Evolutionary conservation across 208 protist genomes (phyloP).

Genomic region (Kentomonas sorsogonicus): DNA sequence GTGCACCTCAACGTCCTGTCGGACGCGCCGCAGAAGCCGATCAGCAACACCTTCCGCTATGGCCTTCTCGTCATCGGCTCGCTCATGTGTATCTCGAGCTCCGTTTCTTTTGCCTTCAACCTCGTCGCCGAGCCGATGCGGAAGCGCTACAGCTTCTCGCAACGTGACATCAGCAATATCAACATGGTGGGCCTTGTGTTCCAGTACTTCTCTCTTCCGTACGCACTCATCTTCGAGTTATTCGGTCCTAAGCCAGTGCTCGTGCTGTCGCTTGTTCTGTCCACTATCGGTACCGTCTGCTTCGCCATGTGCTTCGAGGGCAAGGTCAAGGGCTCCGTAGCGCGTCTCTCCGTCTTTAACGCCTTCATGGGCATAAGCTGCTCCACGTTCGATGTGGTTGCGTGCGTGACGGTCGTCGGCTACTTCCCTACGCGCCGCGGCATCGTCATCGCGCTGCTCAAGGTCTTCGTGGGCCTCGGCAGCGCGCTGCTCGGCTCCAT

Average conservation of each 20-base stretch:
- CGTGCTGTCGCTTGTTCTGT: slow-evolving; percentile 13
- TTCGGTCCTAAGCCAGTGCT: slow-evolving; percentile 26
- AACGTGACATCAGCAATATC: slow-evolving; percentile 35
- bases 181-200: slow-evolving; percentile 18
- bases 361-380: slow-evolving; percentile 16
- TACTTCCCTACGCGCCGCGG: slow-evolving; percentile 38
- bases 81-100: slow-evolving; percentile 25
- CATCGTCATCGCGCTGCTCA: slow-evolving; percentile 31
- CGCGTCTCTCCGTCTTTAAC: slow-evolving; percentile 19
- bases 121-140: slow-evolving; percentile 25
- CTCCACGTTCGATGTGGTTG: slow-evolving; percentile 24
- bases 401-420: slow-evolving; percentile 30
- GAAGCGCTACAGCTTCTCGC: slow-evolving; percentile 25
- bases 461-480: slow-evolving; percentile 39
- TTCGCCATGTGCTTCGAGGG: slow-evolving; percentile 24
- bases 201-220: slow-evolving; percentile 19
- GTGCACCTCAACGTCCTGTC: slow-evolving; percentile 20
- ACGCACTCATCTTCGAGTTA: slow-evolving; percentile 28
- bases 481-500: slow-evolving; percentile 32
- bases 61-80: slow-evolving; percentile 18
- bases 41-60: slow-evolving; percentile 20
- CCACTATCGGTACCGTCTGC: slow-evolving; percentile 13
- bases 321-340: slow-evolving; percentile 18
- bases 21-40: slow-evolving; percentile 13
- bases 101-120: slow-evolving; percentile 33